These are phyloP conservation scores for Hypoxylon sp. DNA, from an alignment of 2,329 filamentous ascomycete species.

Conservation along the genomic window DNA sequence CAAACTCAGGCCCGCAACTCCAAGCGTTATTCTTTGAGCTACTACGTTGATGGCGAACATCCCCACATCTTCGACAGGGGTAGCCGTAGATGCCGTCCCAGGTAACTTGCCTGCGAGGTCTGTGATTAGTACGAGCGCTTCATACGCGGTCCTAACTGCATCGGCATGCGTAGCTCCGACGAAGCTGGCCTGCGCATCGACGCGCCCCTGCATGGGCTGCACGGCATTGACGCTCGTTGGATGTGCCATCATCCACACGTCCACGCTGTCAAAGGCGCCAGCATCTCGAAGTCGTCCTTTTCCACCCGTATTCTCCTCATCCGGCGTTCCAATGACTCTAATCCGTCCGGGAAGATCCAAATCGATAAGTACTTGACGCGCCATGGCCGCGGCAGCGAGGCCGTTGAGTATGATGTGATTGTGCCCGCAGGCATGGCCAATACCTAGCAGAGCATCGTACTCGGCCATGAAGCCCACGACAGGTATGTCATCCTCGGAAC, in stretches of 20 bases:
- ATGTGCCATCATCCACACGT: conserved; percentile 39
- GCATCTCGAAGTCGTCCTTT: conserved; percentile 25
- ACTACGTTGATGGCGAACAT: conserved; percentile 39
- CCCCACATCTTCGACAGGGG: conserved; percentile 33
- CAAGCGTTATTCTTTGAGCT: conserved; percentile 16
- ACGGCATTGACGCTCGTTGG: conserved; percentile 26
- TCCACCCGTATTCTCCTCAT: conserved; percentile 32
- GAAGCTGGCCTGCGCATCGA: conserved; percentile 31
- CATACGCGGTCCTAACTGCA: conserved; percentile 27
- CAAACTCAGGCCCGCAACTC: conserved; percentile 17
- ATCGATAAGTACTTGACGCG: conserved; percentile 26
- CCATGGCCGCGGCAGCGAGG: conserved; percentile 28
- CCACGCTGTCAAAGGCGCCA: conserved; percentile 31
- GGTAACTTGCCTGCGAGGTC: conserved; percentile 25
- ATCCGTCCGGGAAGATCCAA: conserved; percentile 27
- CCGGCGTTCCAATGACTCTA: conserved; percentile 23
- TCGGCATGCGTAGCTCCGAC: conserved; percentile 28
- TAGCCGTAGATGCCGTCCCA: conserved; percentile 27
- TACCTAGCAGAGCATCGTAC: conserved; percentile 32
- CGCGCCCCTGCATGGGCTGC: conserved; percentile 33
- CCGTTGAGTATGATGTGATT: conserved; percentile 37
- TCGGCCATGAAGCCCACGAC: conserved; percentile 34
- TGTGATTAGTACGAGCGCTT: conserved; percentile 29
- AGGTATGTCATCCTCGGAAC: conserved; percentile 26
- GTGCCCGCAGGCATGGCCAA: conserved; percentile 35